A percentile compares a stretch with the other conserved stretches of the same genome.
Conservation (phyloP, 2,329 filamentous ascomycete species). For the Didymella lethalis region DNA sequence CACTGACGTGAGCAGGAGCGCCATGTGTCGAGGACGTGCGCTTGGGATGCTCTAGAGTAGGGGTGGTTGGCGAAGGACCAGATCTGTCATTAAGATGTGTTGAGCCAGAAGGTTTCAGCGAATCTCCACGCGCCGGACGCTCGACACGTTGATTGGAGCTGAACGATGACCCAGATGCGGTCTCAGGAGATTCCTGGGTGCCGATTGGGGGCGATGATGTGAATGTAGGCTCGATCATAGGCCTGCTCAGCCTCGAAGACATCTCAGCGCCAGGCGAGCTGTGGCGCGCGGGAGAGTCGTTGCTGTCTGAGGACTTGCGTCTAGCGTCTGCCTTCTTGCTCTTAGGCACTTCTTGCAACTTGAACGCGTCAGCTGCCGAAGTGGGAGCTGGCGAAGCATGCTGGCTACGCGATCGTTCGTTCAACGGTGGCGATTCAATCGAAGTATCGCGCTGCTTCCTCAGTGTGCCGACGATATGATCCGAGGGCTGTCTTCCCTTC, state of each 20-base stretch:
- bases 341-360: constrained; percentile 81
- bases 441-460: constrained; percentile 54
- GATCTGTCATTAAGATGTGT: constrained; percentile 68
- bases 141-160: constrained; percentile 52
- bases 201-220: constrained; percentile 51
- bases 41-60: constrained; percentile 50
- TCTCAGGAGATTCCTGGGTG: constrained; percentile 45
- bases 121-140: constrained; percentile 67
- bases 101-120: constrained; percentile 59
- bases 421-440: constrained; percentile 42
- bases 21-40: constrained; percentile 50
- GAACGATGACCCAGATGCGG: constrained; percentile 47
- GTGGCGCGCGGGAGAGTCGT: constrained; percentile 47
- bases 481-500: constrained; percentile 72
- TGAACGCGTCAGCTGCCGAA: constrained; percentile 62
- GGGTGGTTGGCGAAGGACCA: constrained; percentile 51
- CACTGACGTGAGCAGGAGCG: constrained; percentile 47
- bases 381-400: constrained; percentile 48
- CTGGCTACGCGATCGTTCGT: constrained; percentile 60
- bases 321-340: constrained; percentile 61
- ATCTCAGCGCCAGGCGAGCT: constrained; percentile 54
- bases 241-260: constrained; percentile 44
- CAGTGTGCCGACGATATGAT: constrained; percentile 65
- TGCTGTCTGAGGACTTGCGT: constrained; percentile 56
- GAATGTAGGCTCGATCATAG: constrained; percentile 45